Base-by-base conservation (phyloP, 345 rosid genomes). In the Sisymbrium irio region DNA sequence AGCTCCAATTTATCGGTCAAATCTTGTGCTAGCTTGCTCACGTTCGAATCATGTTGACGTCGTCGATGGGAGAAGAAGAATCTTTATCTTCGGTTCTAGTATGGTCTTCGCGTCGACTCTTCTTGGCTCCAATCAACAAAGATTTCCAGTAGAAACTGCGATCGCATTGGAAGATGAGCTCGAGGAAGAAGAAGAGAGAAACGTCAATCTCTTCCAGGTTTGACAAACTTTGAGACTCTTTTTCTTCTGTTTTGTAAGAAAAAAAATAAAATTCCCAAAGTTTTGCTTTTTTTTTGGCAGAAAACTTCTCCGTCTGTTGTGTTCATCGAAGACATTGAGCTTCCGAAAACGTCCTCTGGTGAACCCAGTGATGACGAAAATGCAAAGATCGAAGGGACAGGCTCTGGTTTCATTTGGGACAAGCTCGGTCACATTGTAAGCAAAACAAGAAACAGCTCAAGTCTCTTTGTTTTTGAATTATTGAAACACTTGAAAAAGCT, bases 351-450 rank as follows among this genome's bases (percentile, higher is more conserved):
- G 56, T 75, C 79, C 3, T 51, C 75, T 78, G 45, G 73, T 76
- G 78, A 73, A 44, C 47, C 40, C 53, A 72, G 74, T 12, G 54
- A 27, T 62, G 81, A 70, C 8, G 92, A 82, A 54, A 81, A 80
- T 71, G 85, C 67, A 13, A 89, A 85, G 81, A 79, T 91, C 40
- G 85, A 91, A 87, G 97, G 97, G 59, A 88, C 90, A 4, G 97
- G 97, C 54, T 91, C 97, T 0, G 97, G 97, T 66, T 94, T 94
- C 79, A 77, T 94, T 39, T 94, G 98, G 98, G 98, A 94, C 76
- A 87, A 81, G 73, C 82, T 86, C 80, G 98, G 98, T 68, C 98
- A 91, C 86, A 86, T 91, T 85, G 98, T 94, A 85, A 4, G 91
- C 73, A 67, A 42, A 49, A 57, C 63, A 30, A 64, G 39, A 30